These are phyloP conservation scores for Aspergillus sp. DNA, from an alignment of 2,329 filamentous ascomycete genomes.

Conservation along the genomic window DNA sequence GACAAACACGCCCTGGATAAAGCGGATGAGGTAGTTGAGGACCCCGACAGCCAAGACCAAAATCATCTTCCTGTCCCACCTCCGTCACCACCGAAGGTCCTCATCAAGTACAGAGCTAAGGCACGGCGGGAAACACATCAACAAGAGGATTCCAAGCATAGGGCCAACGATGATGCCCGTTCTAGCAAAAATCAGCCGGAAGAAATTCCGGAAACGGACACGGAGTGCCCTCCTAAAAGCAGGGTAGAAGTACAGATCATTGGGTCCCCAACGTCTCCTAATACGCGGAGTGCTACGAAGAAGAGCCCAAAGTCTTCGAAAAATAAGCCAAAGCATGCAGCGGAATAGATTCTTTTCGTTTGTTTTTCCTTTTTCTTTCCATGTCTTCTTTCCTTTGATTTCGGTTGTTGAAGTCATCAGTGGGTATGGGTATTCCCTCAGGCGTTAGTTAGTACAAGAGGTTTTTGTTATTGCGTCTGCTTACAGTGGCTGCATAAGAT, in stretches of 20 bases:
- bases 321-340: neutral
- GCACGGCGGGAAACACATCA: neutral
- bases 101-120: neutral
- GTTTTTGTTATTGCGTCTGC: constrained; percentile 4
- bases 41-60: constrained; percentile 30
- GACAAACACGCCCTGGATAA: neutral
- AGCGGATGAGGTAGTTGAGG: constrained; percentile 19
- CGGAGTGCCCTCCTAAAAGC: neutral
- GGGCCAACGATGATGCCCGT: neutral
- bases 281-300: neutral
- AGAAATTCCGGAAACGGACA: neutral
- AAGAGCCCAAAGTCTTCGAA: constrained; percentile 1
- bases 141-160: neutral
- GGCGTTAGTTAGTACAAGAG: constrained; percentile 10
- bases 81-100: neutral
- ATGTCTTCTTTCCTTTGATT: constrained; percentile 1
- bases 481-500: constrained; percentile 18
- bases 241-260: constrained; percentile 22
- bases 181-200: neutral
- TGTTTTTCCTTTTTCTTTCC: constrained; percentile 5
- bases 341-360: neutral
- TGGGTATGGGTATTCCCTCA: constrained; percentile 6
- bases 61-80: neutral
- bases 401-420: neutral
- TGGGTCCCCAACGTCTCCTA: constrained; percentile 15